Conservation (phyloP, 2,329 filamentous ascomycete species). For the Phaeosphaeriaceae sp. region DNA sequence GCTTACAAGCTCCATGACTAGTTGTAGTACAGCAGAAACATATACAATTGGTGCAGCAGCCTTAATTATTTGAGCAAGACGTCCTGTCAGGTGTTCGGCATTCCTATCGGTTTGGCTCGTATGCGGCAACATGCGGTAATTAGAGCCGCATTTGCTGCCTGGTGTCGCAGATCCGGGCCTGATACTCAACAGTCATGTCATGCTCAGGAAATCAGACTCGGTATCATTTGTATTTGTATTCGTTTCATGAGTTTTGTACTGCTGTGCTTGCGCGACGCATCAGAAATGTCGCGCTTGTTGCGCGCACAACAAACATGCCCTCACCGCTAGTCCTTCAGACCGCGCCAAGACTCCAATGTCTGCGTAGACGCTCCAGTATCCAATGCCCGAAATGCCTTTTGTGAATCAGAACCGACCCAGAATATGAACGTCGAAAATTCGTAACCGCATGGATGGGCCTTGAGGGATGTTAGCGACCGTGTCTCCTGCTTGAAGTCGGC, state of each 20-base stretch:
- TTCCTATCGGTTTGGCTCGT: too few relatives aligned
- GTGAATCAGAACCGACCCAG: conserved; percentile 21
- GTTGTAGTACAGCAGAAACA: too few relatives aligned
- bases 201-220: not conserved
- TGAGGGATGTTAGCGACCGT: conserved; percentile 11
- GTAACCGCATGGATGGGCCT: conserved; percentile 27
- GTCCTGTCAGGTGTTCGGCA: too few relatives aligned
- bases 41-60: too few relatives aligned
- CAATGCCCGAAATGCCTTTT: conserved; percentile 31
- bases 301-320: conserved; percentile 21
- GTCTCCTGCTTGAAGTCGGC: not conserved
- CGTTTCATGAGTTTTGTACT: conserved; percentile 9
- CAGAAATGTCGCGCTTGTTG: conserved; percentile 15
- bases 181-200: not conserved
- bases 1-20: too few relatives aligned
- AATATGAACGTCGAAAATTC: conserved; percentile 24
- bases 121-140: not conserved
- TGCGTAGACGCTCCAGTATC: conserved; percentile 29
- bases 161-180: too few relatives aligned
- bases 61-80: too few relatives aligned
- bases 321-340: conserved; percentile 22
- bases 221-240: conserved; percentile 3
- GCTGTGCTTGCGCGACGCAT: conserved; percentile 21
- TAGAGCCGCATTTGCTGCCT: not conserved
- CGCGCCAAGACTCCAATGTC: conserved; percentile 38